phyloP scores from a whole-genome alignment of 2,329 filamentous ascomycete species.

The Colletotrichum cuscutae region DNA sequence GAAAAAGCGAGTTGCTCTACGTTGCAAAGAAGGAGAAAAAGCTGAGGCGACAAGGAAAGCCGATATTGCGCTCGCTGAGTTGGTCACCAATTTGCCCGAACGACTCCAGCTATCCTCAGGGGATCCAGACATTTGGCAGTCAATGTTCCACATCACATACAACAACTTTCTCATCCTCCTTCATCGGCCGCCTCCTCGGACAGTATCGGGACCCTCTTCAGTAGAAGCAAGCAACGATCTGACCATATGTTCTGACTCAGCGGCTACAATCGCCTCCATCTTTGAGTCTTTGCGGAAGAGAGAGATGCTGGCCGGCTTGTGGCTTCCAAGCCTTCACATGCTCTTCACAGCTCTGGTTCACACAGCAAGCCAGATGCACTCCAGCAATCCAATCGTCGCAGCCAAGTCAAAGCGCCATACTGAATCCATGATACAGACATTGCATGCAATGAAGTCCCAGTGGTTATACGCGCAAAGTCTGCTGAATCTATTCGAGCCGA shows the following conservation, averaged over 20 bases:
- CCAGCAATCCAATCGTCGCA: conserved; percentile 43
- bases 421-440: conserved; percentile 42
- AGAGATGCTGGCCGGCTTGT: conserved; percentile 40
- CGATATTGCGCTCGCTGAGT: conserved; percentile 44
- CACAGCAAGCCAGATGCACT: conserved; percentile 41
- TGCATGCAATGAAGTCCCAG: conserved; percentile 41
- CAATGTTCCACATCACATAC: conserved; percentile 47
- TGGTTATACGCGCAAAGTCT: conserved; percentile 47
- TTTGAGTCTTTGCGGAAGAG: conserved; percentile 42
- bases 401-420: conserved; percentile 43
- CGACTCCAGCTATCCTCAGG: conserved; percentile 39
- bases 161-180: conserved; percentile 48
- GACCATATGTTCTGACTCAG: conserved; percentile 45
- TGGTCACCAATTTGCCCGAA: conserved; percentile 42
- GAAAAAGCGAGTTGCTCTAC: conserved; percentile 36
- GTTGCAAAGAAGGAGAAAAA: conserved; percentile 36
- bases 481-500: conserved; percentile 41
- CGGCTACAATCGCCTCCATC: conserved; percentile 41
- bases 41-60: conserved; percentile 42
- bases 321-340: conserved; percentile 41
- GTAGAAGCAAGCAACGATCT: conserved; percentile 38
- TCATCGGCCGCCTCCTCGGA: conserved; percentile 42
- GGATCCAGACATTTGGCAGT: conserved; percentile 42
- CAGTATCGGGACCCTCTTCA: conserved; percentile 4
- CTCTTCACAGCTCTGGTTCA: conserved; percentile 47